phyloP scores from a whole-genome alignment of 2,329 filamentous ascomycete species.

The Zalaria sp. region DNA sequence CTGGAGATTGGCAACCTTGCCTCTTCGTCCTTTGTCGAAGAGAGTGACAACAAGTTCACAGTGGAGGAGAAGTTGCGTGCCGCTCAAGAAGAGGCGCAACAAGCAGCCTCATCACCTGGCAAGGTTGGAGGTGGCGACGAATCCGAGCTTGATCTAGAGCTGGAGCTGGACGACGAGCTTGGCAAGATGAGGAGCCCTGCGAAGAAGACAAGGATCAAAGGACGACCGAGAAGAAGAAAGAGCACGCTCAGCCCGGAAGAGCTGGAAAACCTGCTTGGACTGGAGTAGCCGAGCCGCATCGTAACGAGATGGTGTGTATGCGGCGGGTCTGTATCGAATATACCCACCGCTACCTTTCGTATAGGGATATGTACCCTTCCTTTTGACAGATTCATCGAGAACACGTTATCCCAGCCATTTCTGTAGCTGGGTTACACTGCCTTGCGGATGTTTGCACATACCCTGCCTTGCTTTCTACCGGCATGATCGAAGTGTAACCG shows the following conservation, averaged over 20 bases:
- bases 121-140: neutral
- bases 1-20: neutral
- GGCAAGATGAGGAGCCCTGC: slow-evolving; percentile 14
- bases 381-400: too few species aligned
- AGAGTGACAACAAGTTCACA: slow-evolving; percentile 7
- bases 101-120: slow-evolving; percentile 18
- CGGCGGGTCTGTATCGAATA: neutral
- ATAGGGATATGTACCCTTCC: too few species aligned
- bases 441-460: too few species aligned
- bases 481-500: too few species aligned
- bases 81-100: slow-evolving; percentile 29
- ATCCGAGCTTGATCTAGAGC: slow-evolving; percentile 4
- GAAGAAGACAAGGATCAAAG: slow-evolving; percentile 33
- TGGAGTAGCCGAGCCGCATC: slow-evolving; percentile 2
- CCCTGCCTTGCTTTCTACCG: too few species aligned
- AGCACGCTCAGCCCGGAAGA: slow-evolving; percentile 67
- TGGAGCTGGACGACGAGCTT: slow-evolving; percentile 16
- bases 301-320: neutral
- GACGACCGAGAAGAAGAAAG: slow-evolving; percentile 50
- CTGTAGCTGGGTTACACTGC: too few species aligned
- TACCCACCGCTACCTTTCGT: too few species aligned
- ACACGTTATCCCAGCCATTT: too few species aligned
- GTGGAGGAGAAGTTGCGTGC: slow-evolving; percentile 32
- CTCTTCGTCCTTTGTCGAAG: slow-evolving; percentile 4
- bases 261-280: slow-evolving; percentile 42